These are phyloP conservation scores for Henckelia pumila DNA, from an alignment of 257 asterid genomes.

Conservation along the genomic window DNA sequence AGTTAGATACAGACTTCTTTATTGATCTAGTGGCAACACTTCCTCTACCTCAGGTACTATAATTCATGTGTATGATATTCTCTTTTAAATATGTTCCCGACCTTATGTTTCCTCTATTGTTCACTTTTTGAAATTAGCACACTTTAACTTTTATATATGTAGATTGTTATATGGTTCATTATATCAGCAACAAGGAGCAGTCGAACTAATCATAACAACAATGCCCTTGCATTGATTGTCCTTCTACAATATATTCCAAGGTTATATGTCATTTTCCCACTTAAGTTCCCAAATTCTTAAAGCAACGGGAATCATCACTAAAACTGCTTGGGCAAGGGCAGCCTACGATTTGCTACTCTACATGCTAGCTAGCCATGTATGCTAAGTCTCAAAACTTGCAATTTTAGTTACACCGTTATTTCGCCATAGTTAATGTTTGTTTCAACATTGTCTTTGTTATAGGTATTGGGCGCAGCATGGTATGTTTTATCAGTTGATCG, in stretches of 20 bases:
- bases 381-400: slow-evolving; percentile 32
- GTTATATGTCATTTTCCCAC: slow-evolving; percentile 87
- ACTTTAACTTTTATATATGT: slow-evolving; percentile 14
- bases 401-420: neutral
- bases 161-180: slow-evolving; percentile 89
- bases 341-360: slow-evolving; percentile 88
- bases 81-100: neutral
- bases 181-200: slow-evolving; percentile 75
- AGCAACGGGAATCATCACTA: slow-evolving; percentile 96
- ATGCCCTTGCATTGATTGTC: slow-evolving; percentile 92
- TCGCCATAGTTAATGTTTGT: neutral
- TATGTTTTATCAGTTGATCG: slow-evolving; percentile 85
- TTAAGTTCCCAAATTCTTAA: slow-evolving; percentile 90
- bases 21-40: slow-evolving; percentile 82
- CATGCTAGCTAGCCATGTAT: slow-evolving; percentile 97
- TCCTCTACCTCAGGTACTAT: slow-evolving; percentile 92
- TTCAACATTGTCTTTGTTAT: neutral
- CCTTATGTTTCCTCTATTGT: neutral
- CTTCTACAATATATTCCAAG: slow-evolving; percentile 88
- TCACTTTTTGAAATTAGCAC: slow-evolving; percentile 15
- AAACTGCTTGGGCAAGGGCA: slow-evolving; percentile 99
- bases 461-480: slow-evolving; percentile 98
- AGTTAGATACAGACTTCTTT: slow-evolving; percentile 73
- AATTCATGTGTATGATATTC: slow-evolving; percentile 4
- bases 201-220: slow-evolving; percentile 66